Evolutionary conservation across 805 yeast genomes (phyloP), one percentile per base, ranked within the genome.

Genomic region (Deakozyma indianensis): DNA sequence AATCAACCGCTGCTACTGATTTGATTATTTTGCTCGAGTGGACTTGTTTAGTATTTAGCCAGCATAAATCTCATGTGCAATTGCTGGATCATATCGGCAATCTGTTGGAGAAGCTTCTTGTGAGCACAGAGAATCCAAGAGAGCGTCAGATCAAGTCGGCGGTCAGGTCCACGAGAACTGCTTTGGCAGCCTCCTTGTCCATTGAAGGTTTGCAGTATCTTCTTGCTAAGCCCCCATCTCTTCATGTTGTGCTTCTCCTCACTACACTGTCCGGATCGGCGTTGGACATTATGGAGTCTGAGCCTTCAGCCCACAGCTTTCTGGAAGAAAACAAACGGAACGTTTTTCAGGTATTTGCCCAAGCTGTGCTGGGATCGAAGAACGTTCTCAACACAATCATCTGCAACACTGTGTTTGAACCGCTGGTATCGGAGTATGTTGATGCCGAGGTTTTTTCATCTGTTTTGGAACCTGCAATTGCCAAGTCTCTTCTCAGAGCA

Each of bases 401-500:
- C 4, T 50, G 58, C 2, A 45, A 41, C 7, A 25, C 58, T 20
- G 18, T 32, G 11, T 65, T 78, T 43, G 68, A 67, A n/a, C 59
- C 63, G 4, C 74, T 75, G 51, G 58, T 77, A 22, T 54, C 57
- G 16, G 69, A 70, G 28, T 70, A 66, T 50, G 1, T 18, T 51
- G 7, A 55, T 78, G 15, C 53, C 61, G 66, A 61, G 0, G 57
- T 61, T 3, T 66, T 78, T 44, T 59, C 56, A 20, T 50, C 61
- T 1, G 44, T 51, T 4, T 54, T 82, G 16, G 61, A 77, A 4
- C 85, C 94, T 1, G 69, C 73, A 18, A 54, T 88, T 43, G 88
- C 83, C 54, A 85, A 82, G 57, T 74, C 88, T 1, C 68, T 81
- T 43, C 66, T 88, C 51, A 74, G 95, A 59, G 76, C 94, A 2